A percentile compares a stretch with the other conserved stretches of the same genome.
Evolutionary conservation across 441 rosid species (phyloP).

Genomic region (Corymbia calophylla): DNA sequence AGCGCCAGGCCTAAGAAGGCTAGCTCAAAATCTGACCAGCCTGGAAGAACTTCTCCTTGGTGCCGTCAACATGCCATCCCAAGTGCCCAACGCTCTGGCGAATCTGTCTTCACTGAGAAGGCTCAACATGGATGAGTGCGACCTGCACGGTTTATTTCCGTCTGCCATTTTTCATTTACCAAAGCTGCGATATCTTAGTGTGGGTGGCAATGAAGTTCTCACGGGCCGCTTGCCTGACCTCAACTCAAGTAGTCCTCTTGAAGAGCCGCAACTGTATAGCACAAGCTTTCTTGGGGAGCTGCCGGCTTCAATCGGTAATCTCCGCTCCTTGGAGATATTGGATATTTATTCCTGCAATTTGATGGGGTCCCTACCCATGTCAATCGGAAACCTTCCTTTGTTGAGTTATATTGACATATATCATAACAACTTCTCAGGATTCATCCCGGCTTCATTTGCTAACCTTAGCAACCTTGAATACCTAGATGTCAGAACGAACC

Average conservation of each 20-base stretch:
- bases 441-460: background rate
- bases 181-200: rapidly evolving
- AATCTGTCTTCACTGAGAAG: background rate
- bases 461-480: background rate
- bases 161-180: background rate
- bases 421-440: rapidly evolving
- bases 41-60: background rate
- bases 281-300: background rate
- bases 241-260: background rate
- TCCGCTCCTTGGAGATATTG: background rate
- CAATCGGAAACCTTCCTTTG: background rate
- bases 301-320: background rate
- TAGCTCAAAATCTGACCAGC: background rate
- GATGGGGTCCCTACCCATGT: background rate
- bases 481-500: rapidly evolving
- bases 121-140: rapidly evolving
- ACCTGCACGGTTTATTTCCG: background rate
- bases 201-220: background rate
- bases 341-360: background rate
- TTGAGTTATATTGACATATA: rapidly evolving
- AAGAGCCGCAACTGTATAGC: rapidly evolving
- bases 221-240: rapidly evolving
- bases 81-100: background rate
- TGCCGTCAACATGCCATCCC: rapidly evolving
- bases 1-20: background rate